Evolutionary conservation across 2,329 filamentous ascomycete genomes (phyloP), one percentile per base, ranked within the genome.

Genomic region (Ophiostoma sp.): DNA sequence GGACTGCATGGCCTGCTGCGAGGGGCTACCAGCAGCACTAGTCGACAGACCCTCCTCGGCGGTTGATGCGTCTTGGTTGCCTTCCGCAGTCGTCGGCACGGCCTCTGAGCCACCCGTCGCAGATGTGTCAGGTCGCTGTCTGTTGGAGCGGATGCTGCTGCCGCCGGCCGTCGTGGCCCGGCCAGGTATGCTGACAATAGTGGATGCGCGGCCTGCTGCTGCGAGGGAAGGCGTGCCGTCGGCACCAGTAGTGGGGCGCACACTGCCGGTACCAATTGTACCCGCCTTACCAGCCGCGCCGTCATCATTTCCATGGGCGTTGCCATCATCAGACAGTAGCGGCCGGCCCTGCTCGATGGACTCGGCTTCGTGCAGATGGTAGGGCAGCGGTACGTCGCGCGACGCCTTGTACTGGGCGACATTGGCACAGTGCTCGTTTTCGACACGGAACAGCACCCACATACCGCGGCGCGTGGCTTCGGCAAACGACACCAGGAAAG

Each of bases 341-440:
- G 70, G 70, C 44, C 64, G 66, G 11, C 36, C 65, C 52, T 67
- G 65, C 49, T 70, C 70, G 64, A 67, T 14, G 16, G 66, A 55
- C 18, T 62, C 69, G 27, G 38, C 41, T 47, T 68, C 69, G 68
- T 85, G 81, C 64, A 88, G 79, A 65, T 86, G 83, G 76, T 97
- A 98, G 0, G 94, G 94, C 0, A 98, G 82, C 0, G 92, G 92
- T 0, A 96, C 85, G 74, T 97, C 93, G 68, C 94, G 85, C 2
- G 89, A 92, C 4, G 95, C 95, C 72, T 96, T 93, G 83, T 96
- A 96, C 72, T 92, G 88, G 18, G 88, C 86, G 2, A 99, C 94
- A 74, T 97, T 97, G 68, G 90, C 89, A 78, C 93, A 97, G 79
- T 99, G 95, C 75, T 99, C 95, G 77, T 99, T 99, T 78, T 99